phyloP scores from a whole-genome alignment of 768 basidiomycete species.

The Rhizopogon rudus region DNA sequence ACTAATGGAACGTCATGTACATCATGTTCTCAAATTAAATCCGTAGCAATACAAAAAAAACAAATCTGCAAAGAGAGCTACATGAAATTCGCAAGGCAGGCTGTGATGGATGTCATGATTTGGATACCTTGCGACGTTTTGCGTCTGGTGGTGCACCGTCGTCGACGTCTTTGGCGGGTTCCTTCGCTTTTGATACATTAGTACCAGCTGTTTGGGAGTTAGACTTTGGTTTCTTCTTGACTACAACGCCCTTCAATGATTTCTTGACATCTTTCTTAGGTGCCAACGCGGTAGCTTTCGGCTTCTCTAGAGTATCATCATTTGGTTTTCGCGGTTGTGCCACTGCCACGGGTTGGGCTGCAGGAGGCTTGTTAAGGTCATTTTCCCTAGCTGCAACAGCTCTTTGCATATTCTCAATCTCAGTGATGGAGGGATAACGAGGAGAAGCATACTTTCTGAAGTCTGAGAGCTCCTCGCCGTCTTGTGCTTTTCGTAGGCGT shows the following conservation, averaged over 20 bases:
- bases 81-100: not conserved
- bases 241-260: constrained; percentile 70
- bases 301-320: constrained; percentile 18
- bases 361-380: constrained; percentile 39
- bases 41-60: not conserved
- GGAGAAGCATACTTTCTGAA: constrained; percentile 64
- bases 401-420: constrained; percentile 27
- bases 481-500: constrained; percentile 63
- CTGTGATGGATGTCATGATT: constrained; percentile 16
- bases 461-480: constrained; percentile 72
- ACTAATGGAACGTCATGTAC: not conserved
- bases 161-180: constrained; percentile 15
- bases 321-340: constrained; percentile 31
- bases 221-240: constrained; percentile 68
- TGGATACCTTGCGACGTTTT: constrained; percentile 56
- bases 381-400: constrained; percentile 68
- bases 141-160: constrained; percentile 33
- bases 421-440: not conserved
- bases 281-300: constrained; percentile 23
- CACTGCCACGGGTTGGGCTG: constrained; percentile 25
- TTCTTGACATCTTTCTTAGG: constrained; percentile 63
- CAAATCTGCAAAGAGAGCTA: not conserved
- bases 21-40: not conserved
- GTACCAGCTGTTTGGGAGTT: constrained; percentile 12
- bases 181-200: constrained; percentile 9